Conservation (phyloP, 306 rosid species). For the Trichosanthes cucumerina region DNA sequence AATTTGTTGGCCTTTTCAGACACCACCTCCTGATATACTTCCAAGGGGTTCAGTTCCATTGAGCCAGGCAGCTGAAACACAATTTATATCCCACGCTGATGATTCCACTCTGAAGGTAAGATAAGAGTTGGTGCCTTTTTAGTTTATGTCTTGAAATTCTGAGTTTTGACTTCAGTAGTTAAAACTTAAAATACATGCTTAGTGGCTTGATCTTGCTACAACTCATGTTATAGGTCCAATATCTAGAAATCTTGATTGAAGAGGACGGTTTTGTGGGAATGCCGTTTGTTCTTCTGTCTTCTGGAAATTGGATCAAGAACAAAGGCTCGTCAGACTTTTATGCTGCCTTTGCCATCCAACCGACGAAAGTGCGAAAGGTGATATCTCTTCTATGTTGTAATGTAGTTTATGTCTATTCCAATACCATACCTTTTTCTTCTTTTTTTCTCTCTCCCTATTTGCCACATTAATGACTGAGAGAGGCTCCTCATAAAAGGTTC, state of each 20-base stretch:
- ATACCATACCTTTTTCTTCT: not conserved
- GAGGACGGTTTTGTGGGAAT: conserved; percentile 64
- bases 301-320: conserved; percentile 79
- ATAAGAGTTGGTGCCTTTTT: conserved; percentile 14
- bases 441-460: not conserved
- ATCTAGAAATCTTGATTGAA: conserved; percentile 55
- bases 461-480: conserved; percentile 15
- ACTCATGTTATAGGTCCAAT: conserved; percentile 55
- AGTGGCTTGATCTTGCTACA: conserved; percentile 15
- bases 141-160: conserved; percentile 14
- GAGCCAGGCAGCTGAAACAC: conserved; percentile 52
- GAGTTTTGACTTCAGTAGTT: conserved; percentile 13
- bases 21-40: conserved; percentile 55
- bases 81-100: conserved; percentile 30
- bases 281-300: conserved; percentile 60
- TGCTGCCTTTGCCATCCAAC: conserved; percentile 40
- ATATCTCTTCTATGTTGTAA: conserved; percentile 16
- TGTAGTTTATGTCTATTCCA: conserved; percentile 12
- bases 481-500: conserved; percentile 38
- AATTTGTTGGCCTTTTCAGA: conserved; percentile 41
- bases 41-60: conserved; percentile 64
- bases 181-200: conserved; percentile 6
- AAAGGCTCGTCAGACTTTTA: conserved; percentile 63
- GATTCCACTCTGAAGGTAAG: conserved; percentile 49
- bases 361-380: conserved; percentile 60